phyloP scores from a whole-genome alignment of 805 yeast species.

The Candida coleopterorum region DNA sequence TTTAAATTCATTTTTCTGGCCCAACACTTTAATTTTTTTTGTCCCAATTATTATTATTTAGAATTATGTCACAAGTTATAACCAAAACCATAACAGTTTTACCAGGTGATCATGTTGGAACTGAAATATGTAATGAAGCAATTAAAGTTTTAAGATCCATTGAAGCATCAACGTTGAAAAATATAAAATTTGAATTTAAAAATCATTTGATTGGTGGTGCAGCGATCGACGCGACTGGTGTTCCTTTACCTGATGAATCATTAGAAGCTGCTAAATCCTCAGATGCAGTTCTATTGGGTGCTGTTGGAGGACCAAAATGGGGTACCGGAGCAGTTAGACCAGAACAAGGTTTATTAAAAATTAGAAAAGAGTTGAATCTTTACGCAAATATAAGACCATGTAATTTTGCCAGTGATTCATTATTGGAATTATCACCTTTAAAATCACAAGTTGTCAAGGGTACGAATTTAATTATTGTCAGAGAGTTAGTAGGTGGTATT shows the following conservation, averaged over 20 bases:
- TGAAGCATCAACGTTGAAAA: slow-evolving; percentile 40
- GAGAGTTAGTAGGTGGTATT: slow-evolving; percentile 97
- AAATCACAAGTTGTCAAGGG: slow-evolving; percentile 82
- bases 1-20: neutral
- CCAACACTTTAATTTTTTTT: no score
- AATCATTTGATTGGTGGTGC: slow-evolving; percentile 96
- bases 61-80: slow-evolving; percentile 4
- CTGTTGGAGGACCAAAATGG: slow-evolving; percentile 99
- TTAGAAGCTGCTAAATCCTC: slow-evolving; percentile 78
- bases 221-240: slow-evolving; percentile 95
- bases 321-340: slow-evolving; percentile 96
- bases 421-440: slow-evolving; percentile 83
- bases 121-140: slow-evolving; percentile 86
- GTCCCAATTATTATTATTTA: no score
- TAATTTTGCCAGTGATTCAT: slow-evolving; percentile 80
- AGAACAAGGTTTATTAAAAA: slow-evolving; percentile 91
- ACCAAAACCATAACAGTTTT: slow-evolving; percentile 75
- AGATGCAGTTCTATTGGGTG: slow-evolving; percentile 95
- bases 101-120: slow-evolving; percentile 97
- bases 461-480: slow-evolving; percentile 86
- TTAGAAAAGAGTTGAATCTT: slow-evolving; percentile 88
- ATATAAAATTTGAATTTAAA: slow-evolving; percentile 66
- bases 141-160: slow-evolving; percentile 85
- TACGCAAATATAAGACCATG: slow-evolving; percentile 98
- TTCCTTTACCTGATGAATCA: slow-evolving; percentile 81